Conservation (phyloP, 495 filamentous ascomycete genomes). For the Viridothelium virens region DNA sequence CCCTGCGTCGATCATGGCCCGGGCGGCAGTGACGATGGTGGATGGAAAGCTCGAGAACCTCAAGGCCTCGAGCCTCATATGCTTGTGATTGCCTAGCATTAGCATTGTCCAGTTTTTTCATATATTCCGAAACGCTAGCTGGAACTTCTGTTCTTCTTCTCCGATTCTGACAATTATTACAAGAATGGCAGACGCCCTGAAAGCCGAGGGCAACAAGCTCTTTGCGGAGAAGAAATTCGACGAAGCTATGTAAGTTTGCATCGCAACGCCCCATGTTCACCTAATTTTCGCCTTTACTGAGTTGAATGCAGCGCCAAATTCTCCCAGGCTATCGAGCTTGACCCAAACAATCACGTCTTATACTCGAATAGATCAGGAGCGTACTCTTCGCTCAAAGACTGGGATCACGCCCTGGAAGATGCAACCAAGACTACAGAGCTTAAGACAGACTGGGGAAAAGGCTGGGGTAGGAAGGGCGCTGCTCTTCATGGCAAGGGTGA, state of each 20-base stretch:
- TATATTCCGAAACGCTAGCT: not conserved
- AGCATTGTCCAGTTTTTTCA: not conserved
- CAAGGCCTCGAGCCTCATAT: conserved; percentile 7
- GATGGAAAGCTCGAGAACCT: conserved; percentile 15
- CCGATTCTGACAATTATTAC: not conserved
- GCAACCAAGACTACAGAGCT: conserved; percentile 85
- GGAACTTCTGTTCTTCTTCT: not conserved
- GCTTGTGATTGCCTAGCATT: not conserved
- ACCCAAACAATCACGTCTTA: conserved; percentile 84
- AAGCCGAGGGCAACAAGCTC: conserved; percentile 96
- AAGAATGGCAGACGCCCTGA: conserved; percentile 53
- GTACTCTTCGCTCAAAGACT: conserved; percentile 86
- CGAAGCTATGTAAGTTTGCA: conserved; percentile 74
- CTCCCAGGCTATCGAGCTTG: conserved; percentile 82
- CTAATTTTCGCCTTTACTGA: conserved; percentile 14
- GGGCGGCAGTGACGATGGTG: conserved; percentile 2
- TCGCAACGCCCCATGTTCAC: not conserved
- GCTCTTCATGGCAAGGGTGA: conserved; percentile 82
- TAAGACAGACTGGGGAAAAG: conserved; percentile 98
- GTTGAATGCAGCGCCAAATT: conserved; percentile 69
- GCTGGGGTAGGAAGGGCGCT: conserved; percentile 85
- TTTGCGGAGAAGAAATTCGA: conserved; percentile 94
- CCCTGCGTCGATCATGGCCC: conserved; percentile 11
- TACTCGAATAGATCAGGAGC: conserved; percentile 97
- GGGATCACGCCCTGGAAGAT: conserved; percentile 74